A percentile compares a stretch with the other conserved stretches of the same genome.
Conservation (phyloP, 495 filamentous ascomycete species). For the Penicillium fimorum region DNA sequence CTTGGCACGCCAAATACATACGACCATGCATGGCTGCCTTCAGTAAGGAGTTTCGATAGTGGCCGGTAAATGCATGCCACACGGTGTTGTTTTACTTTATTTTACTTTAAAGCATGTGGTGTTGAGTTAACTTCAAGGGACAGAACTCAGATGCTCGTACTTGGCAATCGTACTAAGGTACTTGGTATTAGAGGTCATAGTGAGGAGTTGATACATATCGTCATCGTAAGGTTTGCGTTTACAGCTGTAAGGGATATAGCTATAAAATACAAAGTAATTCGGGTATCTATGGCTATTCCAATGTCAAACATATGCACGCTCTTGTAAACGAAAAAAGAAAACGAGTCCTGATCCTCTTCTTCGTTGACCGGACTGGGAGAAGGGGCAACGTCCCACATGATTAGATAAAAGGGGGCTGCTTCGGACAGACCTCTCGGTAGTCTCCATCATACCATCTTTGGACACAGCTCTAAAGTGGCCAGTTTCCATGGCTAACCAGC, state of each 20-base stretch:
- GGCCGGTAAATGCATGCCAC: not conserved
- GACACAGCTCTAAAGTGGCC: not conserved
- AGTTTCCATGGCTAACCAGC: not conserved
- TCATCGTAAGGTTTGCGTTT: not conserved
- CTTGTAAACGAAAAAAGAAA: not conserved
- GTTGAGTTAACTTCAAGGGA: not conserved
- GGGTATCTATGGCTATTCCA: conserved; percentile 9
- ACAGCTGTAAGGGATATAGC: not conserved
- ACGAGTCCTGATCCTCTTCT: not conserved
- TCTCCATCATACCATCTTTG: not conserved
- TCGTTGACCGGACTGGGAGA: not conserved
- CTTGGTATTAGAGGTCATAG: not conserved
- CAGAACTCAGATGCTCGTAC: not conserved
- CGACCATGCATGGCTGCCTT: not conserved
- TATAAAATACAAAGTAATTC: not conserved
- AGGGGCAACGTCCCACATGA: not conserved
- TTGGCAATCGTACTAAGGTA: too few species aligned
- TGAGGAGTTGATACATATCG: not conserved
- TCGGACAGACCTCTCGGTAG: not conserved
- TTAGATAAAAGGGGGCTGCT: too few species aligned
- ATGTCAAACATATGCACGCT: conserved; percentile 1
- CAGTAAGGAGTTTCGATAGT: not conserved
- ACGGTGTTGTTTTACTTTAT: not conserved
- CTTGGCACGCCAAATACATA: not conserved
- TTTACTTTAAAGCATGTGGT: conserved; percentile 7